Percentiles rank a stretch among this genome's conserved stretches.
Conservation (phyloP, 805 yeast genomes). For the Candida orba region DNA sequence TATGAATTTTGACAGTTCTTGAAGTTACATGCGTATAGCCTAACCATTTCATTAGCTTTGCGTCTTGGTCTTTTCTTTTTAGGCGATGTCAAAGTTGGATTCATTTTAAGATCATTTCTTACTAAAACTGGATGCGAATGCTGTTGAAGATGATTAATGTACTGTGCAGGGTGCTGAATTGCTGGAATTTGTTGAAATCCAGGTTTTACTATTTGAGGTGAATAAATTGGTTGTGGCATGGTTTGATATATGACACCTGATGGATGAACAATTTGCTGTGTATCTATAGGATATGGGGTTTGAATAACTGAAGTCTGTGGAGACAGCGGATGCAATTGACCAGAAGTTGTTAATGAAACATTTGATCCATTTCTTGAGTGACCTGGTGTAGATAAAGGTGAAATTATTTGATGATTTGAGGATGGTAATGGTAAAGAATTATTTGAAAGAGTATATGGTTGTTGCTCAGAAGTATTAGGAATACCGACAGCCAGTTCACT, state of each 20-base stretch:
- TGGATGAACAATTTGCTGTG: too few species aligned
- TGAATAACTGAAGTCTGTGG: too few species aligned
- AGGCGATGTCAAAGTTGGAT: slow-evolving; percentile 4
- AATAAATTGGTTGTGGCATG: too few species aligned
- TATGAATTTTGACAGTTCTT: slow-evolving; percentile 44
- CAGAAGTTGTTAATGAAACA: too few species aligned
- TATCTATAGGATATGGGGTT: too few species aligned
- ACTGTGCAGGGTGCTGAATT: not conserved
- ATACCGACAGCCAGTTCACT: slow-evolving; percentile 8
- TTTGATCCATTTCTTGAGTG: too few species aligned
- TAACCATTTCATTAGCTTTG: slow-evolving; percentile 47
- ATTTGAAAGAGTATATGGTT: not conserved
- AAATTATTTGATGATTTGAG: too few species aligned
- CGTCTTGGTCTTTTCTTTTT: slow-evolving; percentile 43
- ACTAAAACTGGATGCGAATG: not conserved
- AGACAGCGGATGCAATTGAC: too few species aligned
- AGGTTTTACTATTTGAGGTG: too few species aligned
- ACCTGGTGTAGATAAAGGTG: too few species aligned
- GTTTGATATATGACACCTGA: too few species aligned
- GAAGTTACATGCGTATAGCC: slow-evolving; percentile 43
- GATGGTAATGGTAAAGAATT: not conserved
- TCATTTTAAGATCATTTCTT: not conserved
- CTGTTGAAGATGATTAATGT: not conserved
- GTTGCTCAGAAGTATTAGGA: not conserved
- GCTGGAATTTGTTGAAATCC: too few species aligned